Base-by-base conservation (phyloP, 768 basidiomycete species). In the Cubamyces sp. region DNA sequence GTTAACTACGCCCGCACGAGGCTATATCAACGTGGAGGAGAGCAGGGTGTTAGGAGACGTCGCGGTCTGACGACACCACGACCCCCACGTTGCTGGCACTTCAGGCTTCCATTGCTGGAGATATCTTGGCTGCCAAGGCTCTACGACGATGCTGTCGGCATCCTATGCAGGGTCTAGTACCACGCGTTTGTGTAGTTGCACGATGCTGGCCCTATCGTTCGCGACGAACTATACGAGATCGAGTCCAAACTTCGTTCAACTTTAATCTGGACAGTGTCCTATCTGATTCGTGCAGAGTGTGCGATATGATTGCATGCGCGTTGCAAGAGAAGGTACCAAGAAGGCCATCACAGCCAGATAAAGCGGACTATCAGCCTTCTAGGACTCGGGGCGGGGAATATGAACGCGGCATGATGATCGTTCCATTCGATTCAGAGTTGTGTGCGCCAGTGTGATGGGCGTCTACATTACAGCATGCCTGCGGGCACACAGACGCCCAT, bases 1-100 rank as follows among this genome's bases (percentile, higher is more conserved):
- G 59, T 65, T 67, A 67, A 70, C 64, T 67, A 64, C 60, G 62
- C 25, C 49, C 56, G 25, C 52, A 60, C 54, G 58, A 54, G 62
- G 57, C 48, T 49, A 23, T 41, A 42, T 5, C 25, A 19, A 34
- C 16, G 16, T 28, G 25, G 19, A 26, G 45, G 26, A 49, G 41
- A 25, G 54, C 23, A 43, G 23, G 49, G 34, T 1, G 19, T 34
- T 21, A 16, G 43, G 45, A 28, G 26, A 26, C 34, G 16, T 59
- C 34, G 34, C 34, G 9, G 9, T 34, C 34, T 34, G 26, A 51
- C 60, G 60, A 42, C 54, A 61, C 48, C 37, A 15, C 5, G 37
- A 30, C 51, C 63, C 60, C 53, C 57, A 67, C 66, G 59, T 61
- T 67, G 52, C 47, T 39, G 6, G 30, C 12, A 25, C 23, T 39